phyloP scores from a whole-genome alignment of 192 early-diverging fungal genomes.

The Podila verticillata region DNA sequence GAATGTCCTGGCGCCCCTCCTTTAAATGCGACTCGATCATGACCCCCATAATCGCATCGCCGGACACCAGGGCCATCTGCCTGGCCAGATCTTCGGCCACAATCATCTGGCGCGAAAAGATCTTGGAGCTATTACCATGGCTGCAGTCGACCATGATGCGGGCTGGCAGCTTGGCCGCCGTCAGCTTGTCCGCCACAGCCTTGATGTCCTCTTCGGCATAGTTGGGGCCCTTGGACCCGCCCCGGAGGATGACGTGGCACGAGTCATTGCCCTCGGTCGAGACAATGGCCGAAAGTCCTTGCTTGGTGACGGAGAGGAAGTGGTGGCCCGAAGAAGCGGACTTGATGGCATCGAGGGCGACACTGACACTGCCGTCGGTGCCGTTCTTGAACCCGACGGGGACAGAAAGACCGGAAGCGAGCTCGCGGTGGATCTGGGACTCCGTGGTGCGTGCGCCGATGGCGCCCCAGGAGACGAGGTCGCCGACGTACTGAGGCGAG shows the following conservation, averaged over 20 bases:
- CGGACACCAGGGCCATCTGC: conserved; percentile 69
- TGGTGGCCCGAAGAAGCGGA: conserved; percentile 80
- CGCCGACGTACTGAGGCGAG: conserved; percentile 84
- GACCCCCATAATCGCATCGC: conserved; percentile 87
- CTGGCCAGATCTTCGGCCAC: conserved; percentile 71
- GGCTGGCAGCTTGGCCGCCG: conserved; percentile 64
- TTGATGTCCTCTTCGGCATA: conserved; percentile 80
- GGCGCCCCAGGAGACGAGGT: conserved; percentile 81
- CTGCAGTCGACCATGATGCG: conserved; percentile 95
- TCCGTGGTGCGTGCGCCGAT: conserved; percentile 88
- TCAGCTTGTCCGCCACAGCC: conserved; percentile 63
- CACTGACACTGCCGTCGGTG: conserved; percentile 80
- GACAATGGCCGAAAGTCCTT: conserved; percentile 84
- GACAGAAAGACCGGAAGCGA: conserved; percentile 82
- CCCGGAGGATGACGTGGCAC: conserved; percentile 96
- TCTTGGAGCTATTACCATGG: conserved; percentile 94
- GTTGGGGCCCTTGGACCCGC: conserved; percentile 89
- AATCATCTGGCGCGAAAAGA: conserved; percentile 84
- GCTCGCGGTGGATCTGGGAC: conserved; percentile 85
- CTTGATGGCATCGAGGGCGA: conserved; percentile 94
- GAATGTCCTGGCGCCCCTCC: conserved; percentile 87
- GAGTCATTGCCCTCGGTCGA: conserved; percentile 89
- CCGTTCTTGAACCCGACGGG: conserved; percentile 89
- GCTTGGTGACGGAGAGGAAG: conserved; percentile 89
- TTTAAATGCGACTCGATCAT: conserved; percentile 96